These are phyloP conservation scores for Pugionium dolabratum DNA, from an alignment of 345 rosid genomes.

Conservation along the genomic window DNA sequence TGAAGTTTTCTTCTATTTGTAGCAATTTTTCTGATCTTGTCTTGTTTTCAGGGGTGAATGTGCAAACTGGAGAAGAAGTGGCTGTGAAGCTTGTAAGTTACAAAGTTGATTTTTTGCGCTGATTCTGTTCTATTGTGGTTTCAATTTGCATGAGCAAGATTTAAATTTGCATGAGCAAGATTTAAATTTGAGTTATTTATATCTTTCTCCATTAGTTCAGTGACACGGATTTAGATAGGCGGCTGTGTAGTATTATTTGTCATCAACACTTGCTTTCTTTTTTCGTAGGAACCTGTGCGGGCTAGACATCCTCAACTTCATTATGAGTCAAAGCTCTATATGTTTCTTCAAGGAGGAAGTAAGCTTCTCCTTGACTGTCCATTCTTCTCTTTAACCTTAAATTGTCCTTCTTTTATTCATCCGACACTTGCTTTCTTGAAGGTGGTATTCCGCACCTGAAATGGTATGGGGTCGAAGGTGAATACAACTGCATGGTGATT, in stretches of 20 bases:
- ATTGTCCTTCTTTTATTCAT: not conserved
- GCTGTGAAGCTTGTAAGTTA: conserved; percentile 82
- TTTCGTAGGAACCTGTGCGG: conserved; percentile 66
- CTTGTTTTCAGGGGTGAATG: conserved; percentile 61
- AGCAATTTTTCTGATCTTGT: conserved; percentile 10
- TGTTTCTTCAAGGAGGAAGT: conserved; percentile 96
- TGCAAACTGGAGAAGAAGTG: conserved; percentile 89
- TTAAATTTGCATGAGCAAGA: no score
- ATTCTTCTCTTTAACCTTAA: not conserved
- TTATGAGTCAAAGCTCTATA: conserved; percentile 79
- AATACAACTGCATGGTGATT: conserved; percentile 82
- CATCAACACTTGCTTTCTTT: not conserved
- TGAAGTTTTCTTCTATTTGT: not conserved
- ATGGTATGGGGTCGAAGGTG: conserved; percentile 94
- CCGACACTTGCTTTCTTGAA: conserved; percentile 34
- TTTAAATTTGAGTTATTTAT: not conserved
- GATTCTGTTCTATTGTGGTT: not conserved
- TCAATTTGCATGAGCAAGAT: not conserved
- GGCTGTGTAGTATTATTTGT: not conserved
- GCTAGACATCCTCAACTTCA: conserved; percentile 91
- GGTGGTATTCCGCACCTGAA: conserved; percentile 89
- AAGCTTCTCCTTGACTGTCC: conserved; percentile 36
- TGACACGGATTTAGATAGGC: not conserved
- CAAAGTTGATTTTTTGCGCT: not conserved
- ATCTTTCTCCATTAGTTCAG: no score